These are phyloP conservation scores for Volvox reticuliferus DNA, from an alignment of 139 green algal species.

Conservation along the genomic window DNA sequence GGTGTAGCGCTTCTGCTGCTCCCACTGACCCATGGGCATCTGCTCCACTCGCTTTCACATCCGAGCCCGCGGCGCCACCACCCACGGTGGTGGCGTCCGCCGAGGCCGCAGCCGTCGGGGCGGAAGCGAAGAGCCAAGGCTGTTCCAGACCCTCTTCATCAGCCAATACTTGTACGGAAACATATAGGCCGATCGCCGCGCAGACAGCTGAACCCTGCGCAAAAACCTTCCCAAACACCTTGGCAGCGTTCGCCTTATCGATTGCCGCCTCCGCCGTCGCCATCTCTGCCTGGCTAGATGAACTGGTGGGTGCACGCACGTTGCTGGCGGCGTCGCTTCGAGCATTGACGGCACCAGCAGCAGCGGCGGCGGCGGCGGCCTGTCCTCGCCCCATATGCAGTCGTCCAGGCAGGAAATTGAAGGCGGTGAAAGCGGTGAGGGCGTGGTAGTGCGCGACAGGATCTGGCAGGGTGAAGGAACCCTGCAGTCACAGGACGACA, in stretches of 20 bases:
- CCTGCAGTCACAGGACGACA: too few species aligned
- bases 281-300: neutral
- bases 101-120: too few species aligned
- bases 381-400: neutral
- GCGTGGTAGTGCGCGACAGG: neutral
- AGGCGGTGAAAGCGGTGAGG: neutral
- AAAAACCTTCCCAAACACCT: neutral
- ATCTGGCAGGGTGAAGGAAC: too few species aligned
- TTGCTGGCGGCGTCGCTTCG: neutral
- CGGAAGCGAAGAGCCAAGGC: neutral
- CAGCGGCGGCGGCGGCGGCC: neutral
- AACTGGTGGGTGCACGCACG: neutral
- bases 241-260: neutral
- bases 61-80: neutral
- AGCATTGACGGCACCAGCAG: neutral
- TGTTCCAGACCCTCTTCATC: neutral
- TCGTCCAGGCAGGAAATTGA: conserved; percentile 12
- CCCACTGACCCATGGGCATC: neutral
- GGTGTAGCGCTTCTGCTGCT: too few species aligned
- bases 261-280: neutral
- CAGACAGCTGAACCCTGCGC: neutral
- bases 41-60: neutral
- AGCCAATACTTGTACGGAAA: neutral
- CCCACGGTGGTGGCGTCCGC: neutral
- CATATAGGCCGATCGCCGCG: neutral